A percentile compares a stretch with the other conserved stretches of the same genome.
These are phyloP conservation scores for Fagopyrum homotropicum DNA, from an alignment of 148 eudicot genomes.

Conservation along the genomic window DNA sequence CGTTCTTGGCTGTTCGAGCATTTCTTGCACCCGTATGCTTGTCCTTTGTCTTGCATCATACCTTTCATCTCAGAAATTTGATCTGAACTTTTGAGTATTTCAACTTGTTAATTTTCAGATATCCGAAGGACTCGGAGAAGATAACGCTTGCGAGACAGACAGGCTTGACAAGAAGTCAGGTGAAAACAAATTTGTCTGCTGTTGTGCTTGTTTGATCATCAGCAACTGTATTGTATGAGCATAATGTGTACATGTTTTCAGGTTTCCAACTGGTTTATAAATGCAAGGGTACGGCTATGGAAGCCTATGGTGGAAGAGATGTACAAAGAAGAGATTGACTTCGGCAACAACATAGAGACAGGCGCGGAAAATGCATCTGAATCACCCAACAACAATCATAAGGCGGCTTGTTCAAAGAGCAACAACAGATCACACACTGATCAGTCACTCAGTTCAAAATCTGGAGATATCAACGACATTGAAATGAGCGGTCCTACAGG, in stretches of 20 bases:
- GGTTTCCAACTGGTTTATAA: slow-evolving; percentile 8
- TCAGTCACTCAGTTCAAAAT: neutral
- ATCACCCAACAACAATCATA: neutral
- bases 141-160: slow-evolving; percentile 11
- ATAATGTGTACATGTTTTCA: neutral
- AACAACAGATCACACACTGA: neutral
- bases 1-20: slow-evolving; percentile 96
- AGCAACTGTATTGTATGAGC: neutral
- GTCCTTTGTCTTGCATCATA: neutral
- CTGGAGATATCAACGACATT: neutral
- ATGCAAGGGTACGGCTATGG: neutral
- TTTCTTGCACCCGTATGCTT: slow-evolving; percentile 84
- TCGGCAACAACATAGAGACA: slow-evolving; percentile 3
- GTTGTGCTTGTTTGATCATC: neutral
- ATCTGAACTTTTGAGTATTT: no score
- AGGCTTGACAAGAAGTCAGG: slow-evolving; percentile 11
- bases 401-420: neutral
- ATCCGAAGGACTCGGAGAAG: slow-evolving; percentile 12
- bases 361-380: neutral
- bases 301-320: slow-evolving; percentile 2
- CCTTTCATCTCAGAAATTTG: neutral
- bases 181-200: neutral
- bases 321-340: slow-evolving; percentile 8
- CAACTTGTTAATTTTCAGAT: neutral
- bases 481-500: neutral